Base-by-base conservation (phyloP, 768 basidiomycete genomes). In the Rickenella mellea region DNA sequence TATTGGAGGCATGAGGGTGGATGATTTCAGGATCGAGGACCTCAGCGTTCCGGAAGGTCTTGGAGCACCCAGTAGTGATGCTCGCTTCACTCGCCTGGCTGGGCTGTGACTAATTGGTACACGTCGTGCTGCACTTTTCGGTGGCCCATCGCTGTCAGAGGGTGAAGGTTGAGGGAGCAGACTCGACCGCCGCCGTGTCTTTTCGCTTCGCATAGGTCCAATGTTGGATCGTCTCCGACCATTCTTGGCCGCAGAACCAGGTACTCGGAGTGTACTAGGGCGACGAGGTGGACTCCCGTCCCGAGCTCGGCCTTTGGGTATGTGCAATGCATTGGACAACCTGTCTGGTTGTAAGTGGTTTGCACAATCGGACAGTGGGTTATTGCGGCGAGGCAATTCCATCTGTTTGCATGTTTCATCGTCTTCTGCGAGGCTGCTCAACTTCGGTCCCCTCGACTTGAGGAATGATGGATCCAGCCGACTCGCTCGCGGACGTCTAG, bases 171-270 rank as follows among this genome's bases (percentile, higher is more conserved):
- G 75, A n/a, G 81, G 81, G 47, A 90, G 84, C 67, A 87, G 61
- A 54, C 88, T 91, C 28, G 87, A 88, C 44, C 87, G 71, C 45
- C 88, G 68, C 45, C 85, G 67, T 11, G 63, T 62, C 58, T 83
- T 85, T 58, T 90, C 88, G 46, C 64, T 70, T 27, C 88, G 77
- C 57, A 79, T 53, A n/a, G 82, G 73, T 4, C 87, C 88, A 43
- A 87, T 73, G 51, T 80, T 81, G 19, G 88, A 90, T 28, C 81
- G 72, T 46, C 83, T 67, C 32, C 80, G 68, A 1, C 58, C 50
- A 24, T 64, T 61, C 52, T 70, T 74, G 42, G 49, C 51, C 12
- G 60, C 55, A 10, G 61, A 46, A 27, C 55, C 52, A n/a, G 55
- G 55, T 5, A 56, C 53, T 45, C 58, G 61, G 2, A 72, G 66